Conservation (phyloP, 75 land plant species). For the Sequoiadendron giganteum region DNA sequence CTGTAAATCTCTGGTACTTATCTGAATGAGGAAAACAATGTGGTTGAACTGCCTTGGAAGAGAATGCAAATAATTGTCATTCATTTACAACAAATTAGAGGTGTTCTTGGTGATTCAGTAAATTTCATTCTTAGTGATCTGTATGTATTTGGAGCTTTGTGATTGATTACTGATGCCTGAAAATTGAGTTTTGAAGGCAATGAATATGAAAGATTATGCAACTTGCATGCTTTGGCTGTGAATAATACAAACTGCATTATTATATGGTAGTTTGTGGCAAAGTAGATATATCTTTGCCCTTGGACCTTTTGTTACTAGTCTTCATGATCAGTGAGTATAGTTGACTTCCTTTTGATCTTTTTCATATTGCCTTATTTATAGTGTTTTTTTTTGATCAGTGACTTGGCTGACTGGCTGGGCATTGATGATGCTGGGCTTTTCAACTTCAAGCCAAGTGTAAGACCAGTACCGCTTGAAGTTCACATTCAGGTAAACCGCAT, state of each 20-base stretch:
- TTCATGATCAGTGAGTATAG: background rate
- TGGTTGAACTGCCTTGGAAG: background rate
- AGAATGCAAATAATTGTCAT: background rate
- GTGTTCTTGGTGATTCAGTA: background rate
- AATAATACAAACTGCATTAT: background rate
- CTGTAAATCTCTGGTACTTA: background rate
- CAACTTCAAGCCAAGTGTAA: constrained; percentile 99
- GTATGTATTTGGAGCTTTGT: background rate
- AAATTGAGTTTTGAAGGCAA: background rate
- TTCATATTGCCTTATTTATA: background rate
- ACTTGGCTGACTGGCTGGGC: constrained; percentile 96
- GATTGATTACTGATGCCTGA: background rate
- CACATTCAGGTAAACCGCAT: constrained; percentile 87
- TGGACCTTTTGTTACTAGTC: background rate
- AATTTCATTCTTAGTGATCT: background rate
- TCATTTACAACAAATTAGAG: background rate
- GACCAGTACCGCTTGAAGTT: constrained; percentile 99
- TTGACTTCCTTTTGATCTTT: background rate
- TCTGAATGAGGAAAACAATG: background rate
- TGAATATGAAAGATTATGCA: background rate
- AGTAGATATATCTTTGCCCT: background rate
- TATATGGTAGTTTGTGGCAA: background rate
- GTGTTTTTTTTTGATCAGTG: constrained; percentile 39
- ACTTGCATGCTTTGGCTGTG: background rate
- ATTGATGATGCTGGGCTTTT: constrained; percentile 85